These are phyloP conservation scores for Neurospora pannonica DNA, from an alignment of 495 filamentous ascomycete genomes.

Conservation along the genomic window DNA sequence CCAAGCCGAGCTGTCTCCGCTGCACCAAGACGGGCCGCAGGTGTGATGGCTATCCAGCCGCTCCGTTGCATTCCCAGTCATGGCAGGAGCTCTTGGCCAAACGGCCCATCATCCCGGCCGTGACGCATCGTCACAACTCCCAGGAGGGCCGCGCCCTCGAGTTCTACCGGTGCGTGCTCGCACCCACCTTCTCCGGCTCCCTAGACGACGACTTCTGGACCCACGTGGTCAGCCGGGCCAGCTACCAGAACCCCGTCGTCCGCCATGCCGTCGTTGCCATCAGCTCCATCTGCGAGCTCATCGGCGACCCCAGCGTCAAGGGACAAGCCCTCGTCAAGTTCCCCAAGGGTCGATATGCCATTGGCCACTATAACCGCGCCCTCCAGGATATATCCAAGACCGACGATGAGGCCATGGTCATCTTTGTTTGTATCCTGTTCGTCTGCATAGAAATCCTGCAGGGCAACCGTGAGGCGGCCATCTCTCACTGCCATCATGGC, in stretches of 20 bases:
- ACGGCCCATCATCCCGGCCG: constrained; percentile 15
- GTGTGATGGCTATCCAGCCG: constrained; percentile 24
- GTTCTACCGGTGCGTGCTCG: constrained; percentile 32
- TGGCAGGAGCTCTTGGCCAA: constrained; percentile 18
- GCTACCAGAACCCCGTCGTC: constrained; percentile 41
- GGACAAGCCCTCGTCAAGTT: constrained; percentile 6
- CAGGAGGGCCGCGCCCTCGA: constrained; percentile 29
- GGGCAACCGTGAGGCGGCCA: constrained; percentile 32
- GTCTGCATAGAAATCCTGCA: constrained; percentile 46
- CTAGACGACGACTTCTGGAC: constrained; percentile 46
- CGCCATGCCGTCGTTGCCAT: constrained; percentile 46
- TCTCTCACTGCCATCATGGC: constrained; percentile 32
- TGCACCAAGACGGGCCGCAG: constrained; percentile 21
- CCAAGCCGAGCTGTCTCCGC: constrained; percentile 21
- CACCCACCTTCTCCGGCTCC: constrained; percentile 29
- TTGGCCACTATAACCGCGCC: constrained; percentile 27
- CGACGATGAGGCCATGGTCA: constrained; percentile 24
- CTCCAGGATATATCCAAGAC: constrained; percentile 22
- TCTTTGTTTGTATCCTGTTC: constrained; percentile 47
- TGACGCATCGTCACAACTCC: constrained; percentile 11
- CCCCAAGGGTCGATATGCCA: constrained; percentile 12
- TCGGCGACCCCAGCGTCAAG: constrained; percentile 11
- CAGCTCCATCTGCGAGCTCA: constrained; percentile 23
- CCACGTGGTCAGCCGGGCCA: constrained; percentile 38
- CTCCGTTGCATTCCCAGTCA: constrained; percentile 7